Base-by-base conservation (phyloP, 768 basidiomycete genomes). In the Collybiopsis luxurians region DNA sequence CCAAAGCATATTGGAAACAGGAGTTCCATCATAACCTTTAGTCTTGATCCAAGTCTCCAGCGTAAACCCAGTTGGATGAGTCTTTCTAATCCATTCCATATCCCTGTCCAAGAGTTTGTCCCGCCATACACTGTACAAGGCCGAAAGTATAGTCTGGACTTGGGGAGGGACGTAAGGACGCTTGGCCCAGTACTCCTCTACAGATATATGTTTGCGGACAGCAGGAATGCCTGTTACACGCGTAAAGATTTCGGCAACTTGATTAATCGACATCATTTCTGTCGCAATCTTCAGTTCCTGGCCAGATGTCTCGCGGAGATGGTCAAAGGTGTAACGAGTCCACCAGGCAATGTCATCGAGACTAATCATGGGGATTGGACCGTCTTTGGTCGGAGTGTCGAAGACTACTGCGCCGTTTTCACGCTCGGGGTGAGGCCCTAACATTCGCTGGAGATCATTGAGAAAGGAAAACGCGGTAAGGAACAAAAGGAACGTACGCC, bases 71-170 rank as follows among this genome's bases (percentile, higher is more conserved):
- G 61, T 59, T 0, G 78, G 75, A 64, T 79, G 69, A 15, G 77
- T 62, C 12, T 63, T 67, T 48, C 71, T 62, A 24, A 79, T 67
- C 76, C 77, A 79, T 5, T 73, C 71, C 70, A 77, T 73, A 57
- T 81, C 74, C 60, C 74, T 66, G 60, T 66, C 69, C 39, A 81
- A 63, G 31, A 79, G 62, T 59, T 74, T 72, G 51, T 82, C 79
- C 28, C 75, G 63, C 68, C 69, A 81, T 49, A 72, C 53, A 12
- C 68, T 67, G 77, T 75, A 81, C 65, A 73, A 79, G 3, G 68
- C 72, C 23, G 66, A 65, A 62, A 79, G 79, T 62, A 75, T 79
- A 66, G 77, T 63, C 39, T 63, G 61, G 17, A 69, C 19, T 67
- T 73, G n/a, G n/a, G n/a, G n/a, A n/a, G 31, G 68, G 66, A 3